These are phyloP conservation scores for Buxus sempervirens DNA, from an alignment of 164 flowering plant species.

Conservation along the genomic window DNA sequence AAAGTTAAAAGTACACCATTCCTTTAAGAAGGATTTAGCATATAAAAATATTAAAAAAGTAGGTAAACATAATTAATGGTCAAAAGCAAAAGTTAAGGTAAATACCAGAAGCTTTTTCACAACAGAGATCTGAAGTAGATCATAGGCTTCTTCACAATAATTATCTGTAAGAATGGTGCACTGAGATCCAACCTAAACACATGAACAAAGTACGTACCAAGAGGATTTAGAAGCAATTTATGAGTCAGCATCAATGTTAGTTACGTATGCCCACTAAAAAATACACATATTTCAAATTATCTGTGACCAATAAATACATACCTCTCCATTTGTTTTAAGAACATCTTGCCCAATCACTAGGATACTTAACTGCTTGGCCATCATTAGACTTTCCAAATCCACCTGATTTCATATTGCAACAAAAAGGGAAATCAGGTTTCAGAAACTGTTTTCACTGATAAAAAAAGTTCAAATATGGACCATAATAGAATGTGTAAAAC, in stretches of 20 bases:
- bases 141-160: constrained; percentile 78
- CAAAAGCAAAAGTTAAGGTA: constrained; percentile 62
- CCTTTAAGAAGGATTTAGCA: background rate
- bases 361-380: constrained; percentile 44
- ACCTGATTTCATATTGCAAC: constrained; percentile 36
- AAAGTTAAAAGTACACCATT: background rate
- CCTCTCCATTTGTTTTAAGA: constrained; percentile 53
- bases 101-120: constrained; percentile 79
- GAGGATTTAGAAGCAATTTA: background rate
- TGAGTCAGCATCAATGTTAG: background rate
- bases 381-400: constrained; percentile 58
- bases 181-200: constrained; percentile 53
- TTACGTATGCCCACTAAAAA: background rate
- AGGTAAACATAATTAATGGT: constrained; percentile 22
- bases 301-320: constrained; percentile 12
- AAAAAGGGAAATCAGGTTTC: background rate
- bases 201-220: background rate
- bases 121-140: constrained; percentile 78
- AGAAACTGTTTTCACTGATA: background rate
- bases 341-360: constrained; percentile 67
- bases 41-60: background rate
- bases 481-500: background rate
- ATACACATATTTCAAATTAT: background rate
- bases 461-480: background rate
- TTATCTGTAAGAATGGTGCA: constrained; percentile 77